Conservation (phyloP, 2,329 filamentous ascomycete genomes). For the Cadophora sp. region DNA sequence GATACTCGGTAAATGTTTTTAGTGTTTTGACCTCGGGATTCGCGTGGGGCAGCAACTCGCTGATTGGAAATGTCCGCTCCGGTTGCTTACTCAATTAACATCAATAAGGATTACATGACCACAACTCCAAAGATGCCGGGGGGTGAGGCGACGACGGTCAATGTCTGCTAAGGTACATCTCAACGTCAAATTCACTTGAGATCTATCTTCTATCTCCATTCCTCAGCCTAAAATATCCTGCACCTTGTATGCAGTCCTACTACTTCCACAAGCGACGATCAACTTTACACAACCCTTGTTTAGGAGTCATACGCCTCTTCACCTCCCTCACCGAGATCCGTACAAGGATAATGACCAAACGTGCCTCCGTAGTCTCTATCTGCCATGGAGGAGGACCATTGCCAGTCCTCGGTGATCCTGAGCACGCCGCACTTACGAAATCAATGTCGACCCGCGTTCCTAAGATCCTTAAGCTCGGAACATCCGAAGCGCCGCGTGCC, state of each 20-base stretch:
- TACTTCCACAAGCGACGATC: not conserved
- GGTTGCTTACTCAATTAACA: not conserved
- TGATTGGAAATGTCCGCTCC: not conserved
- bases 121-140: too few relatives aligned
- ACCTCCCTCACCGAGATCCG: not conserved
- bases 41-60: not conserved
- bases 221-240: too few relatives aligned
- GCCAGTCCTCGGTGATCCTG: slow-evolving; percentile 62
- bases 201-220: not conserved
- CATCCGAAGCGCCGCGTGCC: slow-evolving; percentile 64
- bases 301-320: not conserved
- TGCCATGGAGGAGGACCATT: slow-evolving; percentile 54
- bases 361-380: slow-evolving; percentile 34
- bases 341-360: slow-evolving; percentile 3
- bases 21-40: not conserved
- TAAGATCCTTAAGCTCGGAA: slow-evolving; percentile 60
- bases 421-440: slow-evolving; percentile 55
- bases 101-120: not conserved
- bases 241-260: not conserved
- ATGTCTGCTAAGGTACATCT: not conserved
- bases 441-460: slow-evolving; percentile 61
- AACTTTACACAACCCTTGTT: not conserved
- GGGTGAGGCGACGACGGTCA: not conserved
- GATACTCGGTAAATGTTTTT: too few relatives aligned
- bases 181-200: not conserved